phyloP scores from a whole-genome alignment of 345 rosid species.

The Hibiscus syriacus region DNA sequence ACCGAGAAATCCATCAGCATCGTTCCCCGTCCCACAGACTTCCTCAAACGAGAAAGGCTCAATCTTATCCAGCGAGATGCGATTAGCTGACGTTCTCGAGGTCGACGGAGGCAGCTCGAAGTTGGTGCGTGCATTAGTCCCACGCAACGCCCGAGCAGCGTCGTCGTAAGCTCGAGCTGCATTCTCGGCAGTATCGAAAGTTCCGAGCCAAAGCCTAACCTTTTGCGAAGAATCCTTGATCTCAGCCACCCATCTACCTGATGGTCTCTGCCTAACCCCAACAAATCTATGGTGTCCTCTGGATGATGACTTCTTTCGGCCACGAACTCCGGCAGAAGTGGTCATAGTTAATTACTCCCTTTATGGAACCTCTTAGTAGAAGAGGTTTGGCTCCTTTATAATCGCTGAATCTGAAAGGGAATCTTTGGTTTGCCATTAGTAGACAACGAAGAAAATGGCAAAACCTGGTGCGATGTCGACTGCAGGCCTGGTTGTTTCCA shows the following conservation, averaged over 20 bases:
- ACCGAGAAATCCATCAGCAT: constrained; percentile 39
- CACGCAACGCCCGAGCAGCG: constrained; percentile 43
- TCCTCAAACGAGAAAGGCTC: constrained; percentile 48
- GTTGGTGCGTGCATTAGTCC: constrained; percentile 46
- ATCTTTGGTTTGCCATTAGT: background rate
- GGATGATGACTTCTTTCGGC: constrained; percentile 31
- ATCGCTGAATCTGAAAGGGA: background rate
- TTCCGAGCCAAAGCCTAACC: constrained; percentile 54
- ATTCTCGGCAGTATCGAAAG: constrained; percentile 53
- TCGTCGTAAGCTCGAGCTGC: constrained; percentile 50
- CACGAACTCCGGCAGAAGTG: constrained; percentile 7
- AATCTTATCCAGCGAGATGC: constrained; percentile 14
- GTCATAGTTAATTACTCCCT: background rate
- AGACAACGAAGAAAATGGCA: constrained; percentile 7
- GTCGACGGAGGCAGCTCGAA: constrained; percentile 29
- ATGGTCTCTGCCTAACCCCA: constrained; percentile 51
- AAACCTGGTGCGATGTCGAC: background rate
- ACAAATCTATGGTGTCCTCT: constrained; percentile 48
- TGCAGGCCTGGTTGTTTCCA: constrained; percentile 10
- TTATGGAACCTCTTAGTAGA: background rate
- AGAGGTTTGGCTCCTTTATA: background rate
- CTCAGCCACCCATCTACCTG: constrained; percentile 59
- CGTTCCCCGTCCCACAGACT: constrained; percentile 30
- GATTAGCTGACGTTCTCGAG: background rate
- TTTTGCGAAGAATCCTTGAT: constrained; percentile 48